phyloP scores from a whole-genome alignment of 2,329 filamentous ascomycete genomes.

The Aureobasidium sp. region DNA sequence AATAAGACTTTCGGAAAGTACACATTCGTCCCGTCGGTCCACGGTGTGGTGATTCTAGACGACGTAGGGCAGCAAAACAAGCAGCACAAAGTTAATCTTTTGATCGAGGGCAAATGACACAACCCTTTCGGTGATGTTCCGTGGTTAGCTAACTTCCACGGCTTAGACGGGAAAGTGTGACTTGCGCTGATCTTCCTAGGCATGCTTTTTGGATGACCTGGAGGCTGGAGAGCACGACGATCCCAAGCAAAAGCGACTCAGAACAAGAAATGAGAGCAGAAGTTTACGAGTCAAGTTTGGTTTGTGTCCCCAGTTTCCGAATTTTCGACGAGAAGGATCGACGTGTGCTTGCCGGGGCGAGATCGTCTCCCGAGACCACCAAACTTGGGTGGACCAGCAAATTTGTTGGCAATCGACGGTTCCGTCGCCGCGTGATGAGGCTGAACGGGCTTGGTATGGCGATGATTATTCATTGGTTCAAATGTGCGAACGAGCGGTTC shows the following conservation, averaged over 20 bases:
- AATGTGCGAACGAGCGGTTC: not conserved
- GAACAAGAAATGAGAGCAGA: not conserved
- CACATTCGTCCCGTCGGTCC: not conserved
- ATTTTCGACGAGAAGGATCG: too few species aligned
- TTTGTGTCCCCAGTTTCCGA: too few species aligned
- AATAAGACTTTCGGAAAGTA: not conserved
- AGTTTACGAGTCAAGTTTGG: not conserved
- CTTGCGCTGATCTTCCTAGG: not conserved
- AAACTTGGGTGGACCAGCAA: not conserved
- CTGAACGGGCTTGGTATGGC: not conserved
- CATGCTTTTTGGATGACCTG: not conserved
- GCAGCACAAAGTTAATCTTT: not conserved
- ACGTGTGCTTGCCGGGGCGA: not conserved
- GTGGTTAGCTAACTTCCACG: not conserved
- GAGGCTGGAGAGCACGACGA: not conserved
- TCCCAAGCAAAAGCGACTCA: not conserved
- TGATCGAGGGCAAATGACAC: too few species aligned
- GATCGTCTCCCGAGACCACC: not conserved
- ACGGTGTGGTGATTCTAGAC: not conserved
- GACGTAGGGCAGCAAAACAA: not conserved
- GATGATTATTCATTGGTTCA: not conserved
- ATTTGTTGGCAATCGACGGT: not conserved
- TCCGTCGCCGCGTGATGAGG: slow-evolving; percentile 13
- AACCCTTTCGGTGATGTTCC: too few species aligned
- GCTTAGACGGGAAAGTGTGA: not conserved